phyloP scores from a whole-genome alignment of 2,329 filamentous ascomycete species.

The Trichophaea hybrida region DNA sequence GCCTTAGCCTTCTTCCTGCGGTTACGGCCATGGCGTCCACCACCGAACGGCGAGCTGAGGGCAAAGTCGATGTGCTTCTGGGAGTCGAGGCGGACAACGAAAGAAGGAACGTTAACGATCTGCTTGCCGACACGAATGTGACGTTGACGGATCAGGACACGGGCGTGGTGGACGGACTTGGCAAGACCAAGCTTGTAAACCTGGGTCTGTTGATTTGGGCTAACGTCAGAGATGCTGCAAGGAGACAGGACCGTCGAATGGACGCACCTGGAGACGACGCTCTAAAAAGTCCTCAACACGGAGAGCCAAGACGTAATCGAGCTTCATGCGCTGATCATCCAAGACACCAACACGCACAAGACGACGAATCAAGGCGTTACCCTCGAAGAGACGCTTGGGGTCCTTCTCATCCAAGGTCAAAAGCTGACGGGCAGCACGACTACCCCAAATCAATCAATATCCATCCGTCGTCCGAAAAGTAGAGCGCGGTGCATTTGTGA shows the following conservation, averaged over 20 bases:
- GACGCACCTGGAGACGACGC: constrained; percentile 47
- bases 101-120: constrained; percentile 99
- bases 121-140: constrained; percentile 99
- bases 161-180: constrained; percentile 99
- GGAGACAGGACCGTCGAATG: background rate
- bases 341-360: constrained; percentile 99
- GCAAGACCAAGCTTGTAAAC: constrained; percentile 99
- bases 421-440: constrained; percentile 99
- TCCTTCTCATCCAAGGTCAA: constrained; percentile 99
- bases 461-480: background rate
- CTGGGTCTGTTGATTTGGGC: constrained; percentile 58
- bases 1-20: constrained; percentile 99
- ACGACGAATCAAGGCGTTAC: constrained; percentile 99
- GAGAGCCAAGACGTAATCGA: constrained; percentile 99
- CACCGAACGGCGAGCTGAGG: constrained; percentile 92
- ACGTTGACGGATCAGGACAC: constrained; percentile 98
- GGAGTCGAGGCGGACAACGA: constrained; percentile 98
- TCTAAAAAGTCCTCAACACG: constrained; percentile 99
- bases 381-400: constrained; percentile 99
- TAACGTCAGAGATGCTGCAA: background rate
- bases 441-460: constrained; percentile 30
- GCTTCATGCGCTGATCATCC: constrained; percentile 99
- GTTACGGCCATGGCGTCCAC: constrained; percentile 91
- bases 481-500: background rate
- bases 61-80: constrained; percentile 99